Conservation (phyloP, 805 yeast species). For the Candida morakotiae region DNA sequence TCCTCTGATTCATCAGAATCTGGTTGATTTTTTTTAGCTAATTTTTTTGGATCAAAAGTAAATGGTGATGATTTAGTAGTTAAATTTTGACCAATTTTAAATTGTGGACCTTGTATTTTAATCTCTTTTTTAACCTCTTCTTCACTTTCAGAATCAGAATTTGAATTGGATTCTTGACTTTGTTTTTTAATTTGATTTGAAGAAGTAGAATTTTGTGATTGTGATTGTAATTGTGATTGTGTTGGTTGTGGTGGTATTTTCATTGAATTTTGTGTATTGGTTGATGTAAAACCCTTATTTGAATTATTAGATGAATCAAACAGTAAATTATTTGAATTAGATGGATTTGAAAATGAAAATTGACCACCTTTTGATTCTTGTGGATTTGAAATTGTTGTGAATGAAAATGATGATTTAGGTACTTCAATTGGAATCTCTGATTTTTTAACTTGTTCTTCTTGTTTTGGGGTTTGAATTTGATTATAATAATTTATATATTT, state of each 20-base stretch:
- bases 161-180: slow-evolving; percentile 8
- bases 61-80: slow-evolving; percentile 34
- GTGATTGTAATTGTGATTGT: too few relatives aligned
- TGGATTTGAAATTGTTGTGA: not conserved
- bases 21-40: slow-evolving; percentile 16
- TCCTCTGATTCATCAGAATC: slow-evolving; percentile 53
- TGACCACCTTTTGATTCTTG: not conserved
- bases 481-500: slow-evolving; percentile 56
- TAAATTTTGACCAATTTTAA: slow-evolving; percentile 25
- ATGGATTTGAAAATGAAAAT: not conserved
- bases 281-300: not conserved
- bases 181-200: not conserved
- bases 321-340: not conserved
- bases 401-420: slow-evolving; percentile 3
- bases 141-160: slow-evolving; percentile 21
- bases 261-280: not conserved
- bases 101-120: slow-evolving; percentile 34
- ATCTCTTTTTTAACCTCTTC: slow-evolving; percentile 24
- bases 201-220: not conserved
- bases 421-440: not conserved
- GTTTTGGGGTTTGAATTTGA: slow-evolving; percentile 9
- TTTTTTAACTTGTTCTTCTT: not conserved
- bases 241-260: not conserved
- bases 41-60: slow-evolving; percentile 31
- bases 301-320: not conserved